A percentile compares a stretch with the other conserved stretches of the same genome.
Evolutionary conservation across 2,329 filamentous ascomycete species (phyloP).

Genomic region (Aspergillus jensenii): DNA sequence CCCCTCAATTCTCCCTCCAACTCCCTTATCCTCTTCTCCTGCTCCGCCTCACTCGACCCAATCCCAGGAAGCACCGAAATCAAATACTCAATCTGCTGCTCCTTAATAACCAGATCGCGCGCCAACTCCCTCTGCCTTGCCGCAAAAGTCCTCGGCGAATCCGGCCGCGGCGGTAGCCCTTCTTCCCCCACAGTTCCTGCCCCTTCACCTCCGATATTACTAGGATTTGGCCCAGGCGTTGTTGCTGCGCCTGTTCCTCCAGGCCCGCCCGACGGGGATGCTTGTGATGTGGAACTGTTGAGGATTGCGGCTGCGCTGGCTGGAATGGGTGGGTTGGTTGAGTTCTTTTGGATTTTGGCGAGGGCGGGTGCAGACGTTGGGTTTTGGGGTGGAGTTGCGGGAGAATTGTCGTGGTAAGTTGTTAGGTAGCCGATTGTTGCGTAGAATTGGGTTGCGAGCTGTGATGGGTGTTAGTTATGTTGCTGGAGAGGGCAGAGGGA

Average conservation of each 20-base stretch:
- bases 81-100: conserved; percentile 52
- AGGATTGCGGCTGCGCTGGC: conserved; percentile 23
- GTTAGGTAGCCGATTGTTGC: conserved; percentile 50
- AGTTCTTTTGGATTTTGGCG: conserved; percentile 44
- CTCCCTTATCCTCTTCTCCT: conserved; percentile 43
- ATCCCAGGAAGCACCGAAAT: conserved; percentile 49
- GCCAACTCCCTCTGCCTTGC: conserved; percentile 48
- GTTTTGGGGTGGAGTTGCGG: conserved; percentile 33
- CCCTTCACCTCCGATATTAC: conserved; percentile 11
- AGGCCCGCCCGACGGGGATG: conserved; percentile 13
- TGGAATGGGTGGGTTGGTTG: conserved; percentile 34
- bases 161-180: conserved; percentile 36
- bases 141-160: conserved; percentile 43
- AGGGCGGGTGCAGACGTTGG: conserved; percentile 37
- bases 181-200: not conserved
- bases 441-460: conserved; percentile 54
- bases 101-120: conserved; percentile 50
- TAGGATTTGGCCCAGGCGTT: conserved; percentile 18
- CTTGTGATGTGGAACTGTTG: conserved; percentile 9
- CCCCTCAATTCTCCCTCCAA: conserved; percentile 45
- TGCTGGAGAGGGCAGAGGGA: not conserved
- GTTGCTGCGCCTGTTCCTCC: conserved; percentile 20
- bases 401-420: conserved; percentile 47
- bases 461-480: conserved; percentile 18
- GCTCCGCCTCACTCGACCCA: conserved; percentile 44